Base-by-base conservation (phyloP, 192 early-diverging fungal genomes). In the Backusella mclennaniae region DNA sequence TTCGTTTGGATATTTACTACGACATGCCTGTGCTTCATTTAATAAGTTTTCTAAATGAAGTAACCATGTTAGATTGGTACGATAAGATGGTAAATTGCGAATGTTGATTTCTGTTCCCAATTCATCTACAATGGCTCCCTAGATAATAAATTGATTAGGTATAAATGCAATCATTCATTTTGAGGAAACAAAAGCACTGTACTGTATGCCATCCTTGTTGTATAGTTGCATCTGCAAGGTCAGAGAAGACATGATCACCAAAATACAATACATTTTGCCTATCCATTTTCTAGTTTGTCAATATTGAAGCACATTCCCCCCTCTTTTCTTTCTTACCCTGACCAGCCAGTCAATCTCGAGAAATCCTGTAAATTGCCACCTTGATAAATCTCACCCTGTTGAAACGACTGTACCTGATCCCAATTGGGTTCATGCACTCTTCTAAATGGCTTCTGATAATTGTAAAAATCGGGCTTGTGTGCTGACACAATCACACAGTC, bases 171-270 rank as follows among this genome's bases (percentile, higher is more conserved):
- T 41, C 39, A 41, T 11, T 41, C 39, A 41, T 41, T 41, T 41
- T 33, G 33, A 3, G 31, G 31, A 33, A 41, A 11, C 4, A 44
- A 14, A 12, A 39, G 1, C 14, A 21, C 63, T 23, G 21, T 67
- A 80, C 75, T 2, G 90, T 91, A 31, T 82, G 82, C 90, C 90
- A 91, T 4, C 90, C 90, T 75, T 85, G 85, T 73, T 91, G 90
- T 35, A 89, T 79, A 2, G 86, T 86, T 14, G 90, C 87, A 46
- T 91, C 90, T 44, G 86, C 84, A 17, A 91, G 79, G 53, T 91
- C 90, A 53, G 88, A 89, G 79, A 87, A 91, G 1, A 91, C 75
- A 73, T 91, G 90, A 75, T 91, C 90, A 76, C 90, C 90, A 76
- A 91, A 82, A 73, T 91, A 91, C 69, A 91, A 80, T 7, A 91